Conservation (phyloP, 345 rosid species). For the Eucalyptus urophylla region DNA sequence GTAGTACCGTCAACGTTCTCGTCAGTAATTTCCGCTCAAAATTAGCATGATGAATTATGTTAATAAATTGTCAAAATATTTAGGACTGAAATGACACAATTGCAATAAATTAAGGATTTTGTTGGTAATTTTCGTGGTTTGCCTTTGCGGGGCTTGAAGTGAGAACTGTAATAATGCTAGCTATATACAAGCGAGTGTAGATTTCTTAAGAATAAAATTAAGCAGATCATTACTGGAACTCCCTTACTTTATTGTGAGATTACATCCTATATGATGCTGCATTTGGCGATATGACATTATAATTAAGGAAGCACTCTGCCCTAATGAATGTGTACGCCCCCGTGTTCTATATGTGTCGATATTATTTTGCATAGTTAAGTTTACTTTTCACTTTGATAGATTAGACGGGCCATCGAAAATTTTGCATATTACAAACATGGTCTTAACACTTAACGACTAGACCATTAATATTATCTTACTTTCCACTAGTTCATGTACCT, state of each 20-base stretch:
- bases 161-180: neutral
- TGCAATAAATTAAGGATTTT: too few species aligned
- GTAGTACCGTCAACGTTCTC: rapidly evolving
- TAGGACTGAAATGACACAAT: too few species aligned
- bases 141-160: neutral
- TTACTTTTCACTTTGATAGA: neutral
- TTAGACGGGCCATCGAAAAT: neutral
- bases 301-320: neutral
- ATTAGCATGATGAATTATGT: neutral
- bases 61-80: too few species aligned
- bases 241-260: neutral
- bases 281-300: neutral
- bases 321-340: neutral
- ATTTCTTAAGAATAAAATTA: neutral
- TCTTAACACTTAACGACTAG: neutral
- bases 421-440: neutral
- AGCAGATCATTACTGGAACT: neutral
- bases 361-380: neutral
- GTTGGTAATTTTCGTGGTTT: neutral
- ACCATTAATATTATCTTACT: neutral
- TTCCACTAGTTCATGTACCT: neutral
- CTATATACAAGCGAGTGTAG: neutral
- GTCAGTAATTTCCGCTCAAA: too few species aligned
- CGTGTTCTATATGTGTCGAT: neutral
- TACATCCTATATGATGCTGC: neutral